Evolutionary conservation across 345 rosid genomes (phyloP).

Genomic region (Kernera saxatilis): DNA sequence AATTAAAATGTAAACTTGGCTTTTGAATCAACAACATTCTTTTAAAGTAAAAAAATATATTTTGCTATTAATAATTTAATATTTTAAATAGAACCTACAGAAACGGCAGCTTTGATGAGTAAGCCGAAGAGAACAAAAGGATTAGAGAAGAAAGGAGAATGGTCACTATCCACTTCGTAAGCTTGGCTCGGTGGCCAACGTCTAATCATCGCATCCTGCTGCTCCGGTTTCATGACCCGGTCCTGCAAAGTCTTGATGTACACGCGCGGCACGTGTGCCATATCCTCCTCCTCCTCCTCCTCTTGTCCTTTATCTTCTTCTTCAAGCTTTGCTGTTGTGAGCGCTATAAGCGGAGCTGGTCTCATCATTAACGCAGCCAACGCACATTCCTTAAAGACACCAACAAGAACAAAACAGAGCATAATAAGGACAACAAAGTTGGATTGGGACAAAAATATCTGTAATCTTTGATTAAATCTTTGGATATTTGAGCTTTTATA

Average conservation of each 20-base stretch:
- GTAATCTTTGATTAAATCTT: neutral
- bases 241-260: constrained; percentile 68
- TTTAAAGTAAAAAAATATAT: no score
- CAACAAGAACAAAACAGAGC: neutral
- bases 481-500: neutral
- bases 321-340: constrained; percentile 41
- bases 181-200: constrained; percentile 66
- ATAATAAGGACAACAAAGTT: neutral
- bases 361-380: constrained; percentile 65
- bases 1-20: no score
- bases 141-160: constrained; percentile 78
- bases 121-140: constrained; percentile 63
- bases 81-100: constrained; percentile 23
- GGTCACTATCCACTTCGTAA: constrained; percentile 61
- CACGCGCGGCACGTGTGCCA: constrained; percentile 43
- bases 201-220: constrained; percentile 72
- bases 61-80: no score
- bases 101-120: constrained; percentile 56
- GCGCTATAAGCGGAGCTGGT: constrained; percentile 65
- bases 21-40: no score
- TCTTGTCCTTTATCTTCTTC: constrained; percentile 6
- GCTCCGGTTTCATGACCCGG: constrained; percentile 56
- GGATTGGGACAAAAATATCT: neutral
- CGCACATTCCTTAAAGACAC: constrained; percentile 50
- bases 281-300: neutral